Evolutionary conservation across 257 asterid genomes (phyloP).

Genomic region (Ligustrum vulgare): DNA sequence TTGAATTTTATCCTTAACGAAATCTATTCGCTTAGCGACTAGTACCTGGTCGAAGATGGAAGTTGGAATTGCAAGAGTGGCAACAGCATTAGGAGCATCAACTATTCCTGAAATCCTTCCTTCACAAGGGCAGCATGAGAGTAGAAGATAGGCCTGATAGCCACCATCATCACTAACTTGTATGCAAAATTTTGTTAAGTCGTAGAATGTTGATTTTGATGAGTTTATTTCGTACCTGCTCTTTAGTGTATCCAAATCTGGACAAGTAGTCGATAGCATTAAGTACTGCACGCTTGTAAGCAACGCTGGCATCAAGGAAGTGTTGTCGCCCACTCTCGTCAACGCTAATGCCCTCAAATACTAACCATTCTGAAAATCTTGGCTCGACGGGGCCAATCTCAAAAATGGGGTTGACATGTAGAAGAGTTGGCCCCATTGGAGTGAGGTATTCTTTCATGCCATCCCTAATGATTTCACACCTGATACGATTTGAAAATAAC

Average conservation of each 20-base stretch:
- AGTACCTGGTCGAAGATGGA: constrained; percentile 91
- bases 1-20: too few relatives aligned
- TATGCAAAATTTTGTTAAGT: background rate
- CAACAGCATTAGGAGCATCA: constrained; percentile 89
- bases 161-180: constrained; percentile 10
- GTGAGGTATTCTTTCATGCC: constrained; percentile 92
- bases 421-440: constrained; percentile 93
- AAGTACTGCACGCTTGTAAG: constrained; percentile 94
- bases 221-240: constrained; percentile 51
- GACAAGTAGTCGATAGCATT: constrained; percentile 88
- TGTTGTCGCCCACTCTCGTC: constrained; percentile 94
- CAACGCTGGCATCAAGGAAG: constrained; percentile 79
- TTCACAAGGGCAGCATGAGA: constrained; percentile 98
- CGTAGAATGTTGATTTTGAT: background rate
- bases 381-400: constrained; percentile 96
- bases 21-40: background rate
- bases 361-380: constrained; percentile 92
- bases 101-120: constrained; percentile 98
- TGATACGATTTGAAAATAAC: constrained; percentile 16
- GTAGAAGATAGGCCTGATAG: constrained; percentile 75
- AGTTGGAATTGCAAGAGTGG: constrained; percentile 87
- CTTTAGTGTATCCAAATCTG: constrained; percentile 82
- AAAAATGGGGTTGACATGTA: constrained; percentile 90
- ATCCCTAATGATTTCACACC: constrained; percentile 86
- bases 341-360: constrained; percentile 93